Evolutionary conservation across 2,329 filamentous ascomycete genomes (phyloP).

Genomic region (Alternaria conjuncta): DNA sequence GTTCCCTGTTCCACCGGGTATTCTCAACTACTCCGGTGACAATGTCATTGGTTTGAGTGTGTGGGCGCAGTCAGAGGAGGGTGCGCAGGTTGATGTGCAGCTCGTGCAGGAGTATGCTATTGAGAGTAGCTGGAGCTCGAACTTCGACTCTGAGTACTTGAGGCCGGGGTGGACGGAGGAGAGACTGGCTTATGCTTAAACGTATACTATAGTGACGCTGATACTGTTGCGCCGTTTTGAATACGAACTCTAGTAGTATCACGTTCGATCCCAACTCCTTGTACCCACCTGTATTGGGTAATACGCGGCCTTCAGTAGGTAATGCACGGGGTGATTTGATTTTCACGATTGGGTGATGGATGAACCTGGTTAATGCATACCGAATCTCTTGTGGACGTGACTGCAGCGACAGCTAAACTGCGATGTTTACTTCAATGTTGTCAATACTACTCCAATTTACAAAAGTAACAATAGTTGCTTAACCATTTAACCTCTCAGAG

Average conservation of each 20-base stretch:
- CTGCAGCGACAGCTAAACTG: too few species aligned
- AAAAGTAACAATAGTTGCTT: too few species aligned
- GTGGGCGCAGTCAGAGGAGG: slow-evolving; percentile 64
- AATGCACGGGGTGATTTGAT: too few species aligned
- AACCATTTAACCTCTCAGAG: too few species aligned
- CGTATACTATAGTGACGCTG: neutral
- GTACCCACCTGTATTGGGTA: too few species aligned
- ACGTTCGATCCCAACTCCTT: neutral
- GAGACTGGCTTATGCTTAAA: slow-evolving; percentile 40
- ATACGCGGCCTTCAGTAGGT: too few species aligned
- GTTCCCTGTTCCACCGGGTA: slow-evolving; percentile 66
- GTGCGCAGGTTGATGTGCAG: slow-evolving; percentile 57
- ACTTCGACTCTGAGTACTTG: slow-evolving; percentile 57
- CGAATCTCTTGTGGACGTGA: too few species aligned
- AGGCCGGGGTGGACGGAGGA: slow-evolving; percentile 58
- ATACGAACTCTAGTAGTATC: neutral
- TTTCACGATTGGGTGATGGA: too few species aligned
- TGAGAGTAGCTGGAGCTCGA: slow-evolving; percentile 60
- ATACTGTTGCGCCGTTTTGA: neutral
- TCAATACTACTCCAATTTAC: too few species aligned
- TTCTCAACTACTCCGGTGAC: slow-evolving; percentile 63
- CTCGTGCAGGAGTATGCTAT: slow-evolving; percentile 63
- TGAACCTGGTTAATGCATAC: too few species aligned
- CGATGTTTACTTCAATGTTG: too few species aligned
- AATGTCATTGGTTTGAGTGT: slow-evolving; percentile 65